phyloP scores from a whole-genome alignment of 441 rosid genomes.

The Hura crepitans region DNA sequence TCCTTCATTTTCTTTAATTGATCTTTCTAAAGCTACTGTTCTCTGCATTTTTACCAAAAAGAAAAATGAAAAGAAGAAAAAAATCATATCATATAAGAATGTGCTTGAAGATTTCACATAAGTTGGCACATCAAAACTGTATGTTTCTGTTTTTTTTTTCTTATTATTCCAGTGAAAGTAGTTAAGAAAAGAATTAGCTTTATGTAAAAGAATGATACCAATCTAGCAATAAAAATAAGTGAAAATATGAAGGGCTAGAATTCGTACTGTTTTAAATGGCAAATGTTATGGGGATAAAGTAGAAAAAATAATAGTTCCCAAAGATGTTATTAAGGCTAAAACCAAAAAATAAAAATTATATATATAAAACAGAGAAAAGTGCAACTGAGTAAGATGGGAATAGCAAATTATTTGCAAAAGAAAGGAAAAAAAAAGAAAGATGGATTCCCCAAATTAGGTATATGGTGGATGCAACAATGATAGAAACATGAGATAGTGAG shows the following conservation, averaged over 20 bases:
- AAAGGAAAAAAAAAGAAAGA: neutral
- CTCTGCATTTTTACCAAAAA: constrained; percentile 38
- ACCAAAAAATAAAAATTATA: too few species aligned
- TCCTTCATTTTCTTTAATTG: constrained; percentile 48
- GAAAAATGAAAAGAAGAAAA: constrained; percentile 12
- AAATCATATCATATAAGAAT: neutral
- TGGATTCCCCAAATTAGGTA: neutral
- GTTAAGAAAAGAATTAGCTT: neutral
- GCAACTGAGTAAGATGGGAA: neutral
- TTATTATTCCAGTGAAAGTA: neutral
- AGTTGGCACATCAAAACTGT: neutral
- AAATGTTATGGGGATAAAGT: neutral
- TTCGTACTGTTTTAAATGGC: neutral
- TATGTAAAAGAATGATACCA: neutral
- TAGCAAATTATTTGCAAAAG: neutral
- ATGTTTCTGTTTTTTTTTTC: too few species aligned
- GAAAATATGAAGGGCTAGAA: neutral
- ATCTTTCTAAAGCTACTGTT: constrained; percentile 53
- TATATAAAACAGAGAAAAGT: neutral
- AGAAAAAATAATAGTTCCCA: neutral
- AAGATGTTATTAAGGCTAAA: neutral
- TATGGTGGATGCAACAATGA: too few species aligned
- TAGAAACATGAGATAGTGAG: too few species aligned
- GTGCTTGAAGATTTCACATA: neutral
- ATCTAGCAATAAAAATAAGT: neutral